phyloP scores from a whole-genome alignment of 1,284 basidiomycete species.

The Rhodotorula mucilaginosa region DNA sequence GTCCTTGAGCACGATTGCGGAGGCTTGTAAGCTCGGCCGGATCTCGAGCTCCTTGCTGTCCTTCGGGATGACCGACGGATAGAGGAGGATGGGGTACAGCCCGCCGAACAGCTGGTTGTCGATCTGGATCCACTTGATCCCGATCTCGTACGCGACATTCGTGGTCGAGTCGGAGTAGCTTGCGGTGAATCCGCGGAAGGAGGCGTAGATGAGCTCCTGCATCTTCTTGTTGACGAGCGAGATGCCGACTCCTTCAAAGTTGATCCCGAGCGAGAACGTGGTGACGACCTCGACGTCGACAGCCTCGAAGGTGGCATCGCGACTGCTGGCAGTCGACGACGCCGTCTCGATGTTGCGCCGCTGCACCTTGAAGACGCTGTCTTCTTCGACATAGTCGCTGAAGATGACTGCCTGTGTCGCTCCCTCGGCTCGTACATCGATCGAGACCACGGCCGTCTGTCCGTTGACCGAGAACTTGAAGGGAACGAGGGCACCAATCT shows the following conservation, averaged over 20 bases:
- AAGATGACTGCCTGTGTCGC: slow-evolving; percentile 83
- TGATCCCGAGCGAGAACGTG: slow-evolving; percentile 67
- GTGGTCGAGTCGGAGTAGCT: slow-evolving; percentile 80
- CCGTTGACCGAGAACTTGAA: slow-evolving; percentile 66
- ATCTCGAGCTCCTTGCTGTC: slow-evolving; percentile 73
- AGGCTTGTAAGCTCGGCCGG: slow-evolving; percentile 85
- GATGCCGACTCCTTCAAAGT: slow-evolving; percentile 87
- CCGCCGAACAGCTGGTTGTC: slow-evolving; percentile 98
- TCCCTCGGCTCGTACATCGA: slow-evolving; percentile 91
- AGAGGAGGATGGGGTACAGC: slow-evolving; percentile 90
- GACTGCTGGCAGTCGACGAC: slow-evolving; percentile 62
- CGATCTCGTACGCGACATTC: slow-evolving; percentile 76
- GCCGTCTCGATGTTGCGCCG: slow-evolving; percentile 56
- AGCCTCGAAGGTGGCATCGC: slow-evolving; percentile 79
- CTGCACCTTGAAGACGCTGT: slow-evolving; percentile 83
- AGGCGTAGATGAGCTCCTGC: slow-evolving; percentile 86
- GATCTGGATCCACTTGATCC: slow-evolving; percentile 88
- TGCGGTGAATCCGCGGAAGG: slow-evolving; percentile 74
- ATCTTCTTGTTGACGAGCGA: slow-evolving; percentile 86
- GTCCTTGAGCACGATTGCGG: slow-evolving; percentile 87
- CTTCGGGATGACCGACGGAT: slow-evolving; percentile 86
- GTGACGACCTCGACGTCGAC: slow-evolving; percentile 69
- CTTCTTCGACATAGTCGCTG: slow-evolving; percentile 80
- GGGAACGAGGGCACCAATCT: slow-evolving; percentile 89
- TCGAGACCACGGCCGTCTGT: slow-evolving; percentile 58